These are phyloP conservation scores for Aspergillus jensenii DNA, from an alignment of 2,329 filamentous ascomycete genomes.

Conservation along the genomic window DNA sequence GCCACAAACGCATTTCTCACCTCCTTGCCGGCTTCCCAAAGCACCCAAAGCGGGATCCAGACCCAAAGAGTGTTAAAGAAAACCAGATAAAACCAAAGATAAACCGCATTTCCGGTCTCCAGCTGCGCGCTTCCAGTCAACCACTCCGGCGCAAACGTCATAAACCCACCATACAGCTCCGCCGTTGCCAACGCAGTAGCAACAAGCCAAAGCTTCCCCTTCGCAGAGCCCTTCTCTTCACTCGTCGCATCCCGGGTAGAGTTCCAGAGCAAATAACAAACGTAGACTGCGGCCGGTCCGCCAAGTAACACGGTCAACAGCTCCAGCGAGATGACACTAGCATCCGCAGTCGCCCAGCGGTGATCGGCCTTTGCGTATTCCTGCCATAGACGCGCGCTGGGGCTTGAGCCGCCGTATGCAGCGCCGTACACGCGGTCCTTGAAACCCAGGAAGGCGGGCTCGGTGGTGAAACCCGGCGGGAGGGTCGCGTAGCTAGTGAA, in stretches of 20 bases:
- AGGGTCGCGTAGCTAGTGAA: constrained; percentile 68
- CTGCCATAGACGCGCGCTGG: constrained; percentile 60
- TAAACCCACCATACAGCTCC: constrained; percentile 63
- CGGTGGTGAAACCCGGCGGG: constrained; percentile 31
- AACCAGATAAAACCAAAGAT: constrained; percentile 62
- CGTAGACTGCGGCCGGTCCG: constrained; percentile 57
- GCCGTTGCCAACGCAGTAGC: constrained; percentile 60
- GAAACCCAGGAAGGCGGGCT: constrained; percentile 54
- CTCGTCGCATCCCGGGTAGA: constrained; percentile 16
- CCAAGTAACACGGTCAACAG: constrained; percentile 61
- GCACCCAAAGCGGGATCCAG: constrained; percentile 57
- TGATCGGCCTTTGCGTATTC: constrained; percentile 66
- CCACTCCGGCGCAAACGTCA: constrained; percentile 68
- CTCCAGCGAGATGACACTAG: constrained; percentile 60
- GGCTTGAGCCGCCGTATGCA: constrained; percentile 56
- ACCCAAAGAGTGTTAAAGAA: constrained; percentile 68
- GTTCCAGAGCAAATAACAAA: constrained; percentile 53
- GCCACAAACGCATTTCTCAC: constrained; percentile 38
- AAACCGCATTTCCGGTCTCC: constrained; percentile 61
- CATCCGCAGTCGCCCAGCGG: constrained; percentile 60
- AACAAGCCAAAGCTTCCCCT: constrained; percentile 54
- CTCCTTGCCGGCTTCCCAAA: constrained; percentile 53
- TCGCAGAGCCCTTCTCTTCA: constrained; percentile 24
- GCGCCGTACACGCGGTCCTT: constrained; percentile 58
- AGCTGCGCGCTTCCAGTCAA: constrained; percentile 58